Base-by-base conservation (phyloP, 2,329 filamentous ascomycete species). In the Aphanoascus verrucosus region DNA sequence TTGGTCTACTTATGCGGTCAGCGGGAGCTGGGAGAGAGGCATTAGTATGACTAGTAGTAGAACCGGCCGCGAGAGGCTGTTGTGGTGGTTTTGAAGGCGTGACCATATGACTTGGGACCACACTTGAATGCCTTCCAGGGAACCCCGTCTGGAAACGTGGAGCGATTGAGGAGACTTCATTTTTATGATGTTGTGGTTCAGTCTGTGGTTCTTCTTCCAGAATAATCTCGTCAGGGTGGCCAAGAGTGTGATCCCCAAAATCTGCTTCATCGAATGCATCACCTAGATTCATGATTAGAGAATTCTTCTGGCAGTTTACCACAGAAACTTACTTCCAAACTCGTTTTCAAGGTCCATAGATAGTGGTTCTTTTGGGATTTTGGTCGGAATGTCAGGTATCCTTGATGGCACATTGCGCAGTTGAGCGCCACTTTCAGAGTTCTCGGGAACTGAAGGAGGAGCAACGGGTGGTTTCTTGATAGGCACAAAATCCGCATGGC, bases 201-300 rank as follows among this genome's bases (percentile, higher is more conserved):
- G 63, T 60, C 1, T 59, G 60, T 14, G 61, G 63, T 37, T 62
- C 65, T 49, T 64, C 59, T 9, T 71, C 74, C 46, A 90, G 68
- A 31, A 78, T 69, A n/a, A 91, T 76, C 64, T 91, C 87, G 65
- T 93, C 86, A 3, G 86, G 85, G 62, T 89, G 83, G 17, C 78
- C 83, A 28, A 84, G 80, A 57, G 86, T 77, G 8, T 77, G 72
- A 6, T 85, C 83, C 47, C 79, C 82, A 63, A 90, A 88, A 65
- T 89, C 86, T 49, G 80, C 83, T 68, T 88, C 84, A 62, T 88
- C 85, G 64, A 89, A 84, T 56, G 88, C 81, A 76, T 77, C 69
- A 65, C 72, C 72, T 70, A 55, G 20, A 41, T 12, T 28, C 28
- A 28, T 48, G 34, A 53, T 55, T 19, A 50, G 40, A 2, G 46